Base-by-base conservation (phyloP, 352 stramenopile genomes). In the Phytophthora chlamydospora region DNA sequence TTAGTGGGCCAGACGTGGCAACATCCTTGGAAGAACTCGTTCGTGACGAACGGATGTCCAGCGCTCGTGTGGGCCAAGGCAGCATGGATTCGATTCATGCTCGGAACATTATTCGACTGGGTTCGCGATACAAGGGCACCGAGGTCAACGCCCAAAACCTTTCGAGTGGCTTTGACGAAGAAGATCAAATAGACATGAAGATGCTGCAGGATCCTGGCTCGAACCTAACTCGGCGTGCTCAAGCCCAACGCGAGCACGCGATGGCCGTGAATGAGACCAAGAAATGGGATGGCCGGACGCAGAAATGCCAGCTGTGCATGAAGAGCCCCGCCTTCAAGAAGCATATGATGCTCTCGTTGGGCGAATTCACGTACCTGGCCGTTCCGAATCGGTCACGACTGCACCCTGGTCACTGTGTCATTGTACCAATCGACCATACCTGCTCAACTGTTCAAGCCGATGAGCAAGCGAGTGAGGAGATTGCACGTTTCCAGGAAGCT, bases 141-240 rank as follows among this genome's bases (percentile, higher is more conserved):
- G 83, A 93, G 65, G 71, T 79, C 29, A 90, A 79, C 21, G 70
- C 73, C 11, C 69, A 68, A 12, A 91, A 85, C 19, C 58, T 90
- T 12, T 80, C 83, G 3, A 95, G 86, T 36, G 84, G 84, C 10
- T 91, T 95, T 58, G 86, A 93, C 36, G 86, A 95, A 45, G 87
- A 94, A 35, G 83, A 92, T 16, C 73, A 89, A 66, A 64, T 94
- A 8, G 78, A 91, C 48, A 88, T 73, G 60, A 83, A 69, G 33
- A 77, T 93, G 76, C 51, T 90, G 27, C 51, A 79, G 42, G 62
- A 71, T 2, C 68, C 80, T 11, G 72, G 74, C 2, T 71, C 69
- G 6, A 75, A 79, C 14, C 52, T 91, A 9, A 94, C 85, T 13
- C 84, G 87, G 33, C 76, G 79, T 7, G 85, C 82, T 27, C 69